Evolutionary conservation across 116 monocot genomes (phyloP), one percentile per base, ranked within the genome.

Genomic region (Dioscorea cayenensis): DNA sequence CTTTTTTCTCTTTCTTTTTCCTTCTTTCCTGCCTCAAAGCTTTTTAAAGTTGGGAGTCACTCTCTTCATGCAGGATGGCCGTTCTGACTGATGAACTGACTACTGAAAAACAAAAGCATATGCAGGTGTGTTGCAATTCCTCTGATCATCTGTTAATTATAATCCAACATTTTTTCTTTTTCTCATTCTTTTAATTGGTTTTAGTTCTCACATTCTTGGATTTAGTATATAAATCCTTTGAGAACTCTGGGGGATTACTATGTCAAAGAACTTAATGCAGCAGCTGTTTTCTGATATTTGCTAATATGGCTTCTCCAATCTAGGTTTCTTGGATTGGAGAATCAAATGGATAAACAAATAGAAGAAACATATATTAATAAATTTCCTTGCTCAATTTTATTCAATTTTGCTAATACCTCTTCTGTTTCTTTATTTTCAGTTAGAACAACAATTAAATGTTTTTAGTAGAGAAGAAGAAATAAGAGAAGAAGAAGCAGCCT

Each of bases 71-170:
- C 83, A 93, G 93, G 72, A 84, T 89, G 87, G 69, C 78, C 73
- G 63, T 36, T 50, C 73, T 93, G 63, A 85, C 87, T 67, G 87
- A 92, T 75, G 89, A 92, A 70, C 59, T 92, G 74, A 84, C 83
- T 82, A 74, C 80, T 49, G 82, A 73, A 80, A 89, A 80, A 60
- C 62, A 84, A 20, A 86, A 83, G 60, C 80, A 92, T 60, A 60
- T 76, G 70, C 88, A 92, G 88, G 91, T 88, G 55, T 66, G 76
- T 43, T 55, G 21, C 14, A 23, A 28, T 43, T 61, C 5, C 14
- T 28, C 14, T 49, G 3, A 13, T 38, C n/a, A 12, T 19, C 55
- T 5, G 11, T 36, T 64, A 7, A 20, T 67, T 6, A 55, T 55
- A 12, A 43, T 43, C 11, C 55, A 55, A 55, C 16, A 55, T 55